These are phyloP conservation scores for Sherardia arvensis DNA, from an alignment of 257 asterid genomes.

Conservation along the genomic window DNA sequence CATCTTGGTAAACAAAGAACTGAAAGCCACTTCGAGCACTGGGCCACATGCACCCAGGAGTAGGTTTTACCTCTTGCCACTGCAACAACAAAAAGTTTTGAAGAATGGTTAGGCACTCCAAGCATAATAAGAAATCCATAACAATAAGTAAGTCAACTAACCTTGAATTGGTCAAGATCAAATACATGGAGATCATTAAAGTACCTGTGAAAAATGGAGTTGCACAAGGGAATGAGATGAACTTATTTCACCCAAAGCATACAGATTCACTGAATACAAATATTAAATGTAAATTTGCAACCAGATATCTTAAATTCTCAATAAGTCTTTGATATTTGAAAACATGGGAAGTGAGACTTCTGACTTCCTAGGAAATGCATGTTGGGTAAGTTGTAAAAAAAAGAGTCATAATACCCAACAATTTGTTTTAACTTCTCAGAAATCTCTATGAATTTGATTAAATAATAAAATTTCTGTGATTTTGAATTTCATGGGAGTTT, in stretches of 20 bases:
- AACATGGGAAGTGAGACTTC: too few relatives aligned
- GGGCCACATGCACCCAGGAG: slow-evolving; percentile 94
- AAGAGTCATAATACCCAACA: too few relatives aligned
- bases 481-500: not conserved
- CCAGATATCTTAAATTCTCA: not conserved
- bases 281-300: not conserved
- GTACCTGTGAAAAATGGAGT: slow-evolving; percentile 45
- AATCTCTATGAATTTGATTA: not conserved
- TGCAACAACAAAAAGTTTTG: slow-evolving; percentile 9
- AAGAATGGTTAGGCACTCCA: not conserved
- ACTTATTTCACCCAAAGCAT: not conserved
- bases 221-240: not conserved
- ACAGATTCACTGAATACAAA: not conserved
- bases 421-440: not conserved
- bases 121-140: not conserved
- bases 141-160: slow-evolving; percentile 13
- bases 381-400: not conserved
- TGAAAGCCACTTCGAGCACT: slow-evolving; percentile 98
- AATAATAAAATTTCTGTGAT: not conserved
- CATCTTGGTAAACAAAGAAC: slow-evolving; percentile 80
- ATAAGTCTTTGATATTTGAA: not conserved
- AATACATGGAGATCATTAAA: slow-evolving; percentile 81
- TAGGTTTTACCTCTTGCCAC: slow-evolving; percentile 99
- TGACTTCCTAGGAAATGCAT: not conserved
- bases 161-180: slow-evolving; percentile 96